Evolutionary conservation across 495 filamentous ascomycete species (phyloP).

Genomic region (Oidiodendron maius): DNA sequence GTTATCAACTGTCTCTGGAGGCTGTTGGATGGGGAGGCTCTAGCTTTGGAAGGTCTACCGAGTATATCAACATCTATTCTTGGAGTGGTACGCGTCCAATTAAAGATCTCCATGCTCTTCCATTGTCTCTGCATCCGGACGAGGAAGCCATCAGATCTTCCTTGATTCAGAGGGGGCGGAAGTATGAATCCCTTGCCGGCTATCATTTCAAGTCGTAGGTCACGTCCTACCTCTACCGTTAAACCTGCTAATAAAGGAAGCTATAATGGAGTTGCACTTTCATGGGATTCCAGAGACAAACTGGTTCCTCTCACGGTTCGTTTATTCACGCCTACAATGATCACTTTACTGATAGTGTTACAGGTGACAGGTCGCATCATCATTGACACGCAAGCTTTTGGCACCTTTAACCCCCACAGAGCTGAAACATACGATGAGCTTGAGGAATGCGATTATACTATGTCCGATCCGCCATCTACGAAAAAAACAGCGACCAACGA

Average conservation of each 20-base stretch:
- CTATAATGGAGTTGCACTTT: slow-evolving; percentile 26
- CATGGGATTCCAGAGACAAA: slow-evolving; percentile 13
- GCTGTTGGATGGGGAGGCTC: slow-evolving; percentile 53
- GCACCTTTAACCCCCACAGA: slow-evolving; percentile 75
- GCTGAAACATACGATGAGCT: slow-evolving; percentile 38
- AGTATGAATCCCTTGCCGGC: slow-evolving; percentile 68
- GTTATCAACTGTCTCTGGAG: slow-evolving; percentile 43
- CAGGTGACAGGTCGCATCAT: slow-evolving; percentile 56
- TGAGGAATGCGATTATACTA: slow-evolving; percentile 3
- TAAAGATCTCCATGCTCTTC: slow-evolving; percentile 65
- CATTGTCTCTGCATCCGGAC: slow-evolving; percentile 74
- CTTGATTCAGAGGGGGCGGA: slow-evolving; percentile 78
- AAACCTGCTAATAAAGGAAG: slow-evolving; percentile 10
- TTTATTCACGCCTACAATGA: slow-evolving; percentile 6
- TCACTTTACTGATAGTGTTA: slow-evolving; percentile 14
- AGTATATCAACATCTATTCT: slow-evolving; percentile 60
- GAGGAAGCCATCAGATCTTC: slow-evolving; percentile 51
- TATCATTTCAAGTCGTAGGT: slow-evolving; percentile 64
- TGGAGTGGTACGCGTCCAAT: slow-evolving; percentile 83
- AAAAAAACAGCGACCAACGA: slow-evolving; percentile 7
- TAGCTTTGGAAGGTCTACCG: slow-evolving; percentile 43
- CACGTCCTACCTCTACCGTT: not conserved
- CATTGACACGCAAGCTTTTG: slow-evolving; percentile 81
- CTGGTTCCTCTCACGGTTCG: slow-evolving; percentile 15
- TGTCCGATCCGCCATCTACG: slow-evolving; percentile 25